phyloP scores from a whole-genome alignment of 305 asterid genomes.

The Caryopteris hybrid region DNA sequence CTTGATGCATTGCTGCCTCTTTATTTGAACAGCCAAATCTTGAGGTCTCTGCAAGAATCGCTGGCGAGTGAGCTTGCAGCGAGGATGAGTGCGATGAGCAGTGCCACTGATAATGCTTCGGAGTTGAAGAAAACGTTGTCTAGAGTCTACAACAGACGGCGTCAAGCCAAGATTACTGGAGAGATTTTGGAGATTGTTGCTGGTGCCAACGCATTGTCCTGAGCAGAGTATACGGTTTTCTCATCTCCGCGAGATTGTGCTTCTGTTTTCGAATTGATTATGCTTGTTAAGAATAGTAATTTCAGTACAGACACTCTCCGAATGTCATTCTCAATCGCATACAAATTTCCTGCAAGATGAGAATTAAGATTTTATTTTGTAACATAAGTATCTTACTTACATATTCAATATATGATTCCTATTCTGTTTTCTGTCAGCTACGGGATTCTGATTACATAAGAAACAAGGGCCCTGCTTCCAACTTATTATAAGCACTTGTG shows the following conservation, averaged over 20 bases:
- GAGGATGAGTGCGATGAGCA: constrained; percentile 94
- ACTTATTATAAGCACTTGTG: neutral
- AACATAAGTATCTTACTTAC: constrained; percentile 23
- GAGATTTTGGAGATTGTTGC: constrained; percentile 95
- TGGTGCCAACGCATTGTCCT: constrained; percentile 64
- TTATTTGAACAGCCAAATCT: constrained; percentile 84
- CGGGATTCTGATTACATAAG: neutral
- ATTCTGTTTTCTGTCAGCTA: neutral
- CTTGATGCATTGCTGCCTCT: constrained; percentile 90
- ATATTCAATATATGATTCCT: constrained; percentile 18
- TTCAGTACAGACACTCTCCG: constrained; percentile 23
- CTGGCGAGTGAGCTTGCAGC: constrained; percentile 92
- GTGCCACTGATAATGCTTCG: constrained; percentile 73
- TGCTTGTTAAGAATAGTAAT: constrained; percentile 24
- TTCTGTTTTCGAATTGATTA: constrained; percentile 10
- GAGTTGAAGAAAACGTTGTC: constrained; percentile 70
- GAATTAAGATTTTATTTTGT: constrained; percentile 33
- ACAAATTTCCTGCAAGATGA: constrained; percentile 36
- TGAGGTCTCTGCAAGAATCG: constrained; percentile 91
- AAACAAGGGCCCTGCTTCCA: too few relatives aligned
- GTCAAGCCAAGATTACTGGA: constrained; percentile 93
- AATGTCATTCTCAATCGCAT: constrained; percentile 33
- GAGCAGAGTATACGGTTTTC: constrained; percentile 9
- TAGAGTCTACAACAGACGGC: constrained; percentile 66
- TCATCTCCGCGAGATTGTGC: constrained; percentile 9